Conservation (phyloP, 2,329 filamentous ascomycete genomes). For the Colletotrichum nymphaeae region DNA sequence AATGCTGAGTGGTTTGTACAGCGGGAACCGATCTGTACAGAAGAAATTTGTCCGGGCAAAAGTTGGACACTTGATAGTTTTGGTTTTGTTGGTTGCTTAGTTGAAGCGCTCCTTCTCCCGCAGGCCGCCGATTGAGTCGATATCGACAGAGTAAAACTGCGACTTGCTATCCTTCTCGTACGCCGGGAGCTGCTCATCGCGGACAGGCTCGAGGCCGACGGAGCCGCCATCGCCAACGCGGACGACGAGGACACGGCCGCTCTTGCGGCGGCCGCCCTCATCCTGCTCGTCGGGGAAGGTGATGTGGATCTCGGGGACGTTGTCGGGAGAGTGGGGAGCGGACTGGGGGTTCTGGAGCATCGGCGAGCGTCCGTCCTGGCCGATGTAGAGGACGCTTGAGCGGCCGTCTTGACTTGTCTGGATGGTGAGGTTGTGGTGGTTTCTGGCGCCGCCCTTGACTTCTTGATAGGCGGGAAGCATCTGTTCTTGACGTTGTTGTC, state of each 20-base stretch:
- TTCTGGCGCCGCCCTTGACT: slow-evolving; percentile 61
- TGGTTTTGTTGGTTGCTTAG: slow-evolving; percentile 34
- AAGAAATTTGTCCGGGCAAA: slow-evolving; percentile 16
- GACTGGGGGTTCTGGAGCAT: slow-evolving; percentile 81
- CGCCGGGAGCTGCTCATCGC: slow-evolving; percentile 83
- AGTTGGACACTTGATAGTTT: slow-evolving; percentile 19
- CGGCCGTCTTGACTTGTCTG: slow-evolving; percentile 64
- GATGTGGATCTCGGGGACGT: slow-evolving; percentile 95
- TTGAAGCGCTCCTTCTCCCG: slow-evolving; percentile 81
- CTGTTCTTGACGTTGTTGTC: slow-evolving; percentile 60
- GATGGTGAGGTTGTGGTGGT: slow-evolving; percentile 67
- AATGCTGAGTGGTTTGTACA: slow-evolving; percentile 33
- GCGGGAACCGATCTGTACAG: slow-evolving; percentile 33
- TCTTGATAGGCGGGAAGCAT: slow-evolving; percentile 79
- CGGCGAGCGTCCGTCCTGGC: slow-evolving; percentile 76
- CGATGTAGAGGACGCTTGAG: slow-evolving; percentile 81
- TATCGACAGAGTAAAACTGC: slow-evolving; percentile 92
- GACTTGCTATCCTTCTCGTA: slow-evolving; percentile 85
- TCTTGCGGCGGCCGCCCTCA: slow-evolving; percentile 82
- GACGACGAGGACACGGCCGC: slow-evolving; percentile 90
- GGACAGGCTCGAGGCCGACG: slow-evolving; percentile 89
- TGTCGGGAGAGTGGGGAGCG: slow-evolving; percentile 82
- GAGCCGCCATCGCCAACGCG: slow-evolving; percentile 87
- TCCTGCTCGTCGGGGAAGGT: slow-evolving; percentile 98
- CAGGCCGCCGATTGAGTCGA: slow-evolving; percentile 92